Evolutionary conservation across 2,329 filamentous ascomycete species (phyloP), one percentile per base, ranked within the genome.

Genomic region (Mycosphaerella arachidis): DNA sequence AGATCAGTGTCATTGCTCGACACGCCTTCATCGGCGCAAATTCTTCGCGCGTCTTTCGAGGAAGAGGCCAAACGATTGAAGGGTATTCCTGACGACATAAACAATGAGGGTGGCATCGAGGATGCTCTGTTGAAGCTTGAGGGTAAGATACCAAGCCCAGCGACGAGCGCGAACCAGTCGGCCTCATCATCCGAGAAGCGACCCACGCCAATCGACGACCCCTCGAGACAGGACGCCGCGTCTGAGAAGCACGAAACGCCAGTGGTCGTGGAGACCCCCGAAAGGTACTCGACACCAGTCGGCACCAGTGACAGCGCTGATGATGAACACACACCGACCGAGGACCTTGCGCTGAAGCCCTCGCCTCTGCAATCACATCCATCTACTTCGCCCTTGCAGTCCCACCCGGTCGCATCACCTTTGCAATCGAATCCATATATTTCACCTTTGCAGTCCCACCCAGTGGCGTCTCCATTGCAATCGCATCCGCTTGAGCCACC

Each of bases 121-220:
- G 92, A 92, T n/a, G 91, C 94, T 0, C 75, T 99, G 54, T 77
- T 92, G 67, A 99, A 97, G 70, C 81, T 99, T 0, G 94, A 99
- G 77, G 94, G 94, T 9, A 93, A 68, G 54, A 62, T 62, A 8
- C 58, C 63, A 10, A 70, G 61, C 48, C 57, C 61, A 10, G 60
- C 63, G 9, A 56, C 40, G 18, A 65, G 62, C 54, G 59, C 43
- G 5, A 52, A 52, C 29, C 12, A 20, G 4, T 52, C 50, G 10
- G 30, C 24, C 18, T 29, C 50, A 9, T 52, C 30, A 16, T 52
- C 30, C 6, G 27, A 52, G 12, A 52, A 52, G n/a, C 27, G 50
- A 6, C 50, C 50, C 6, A 31, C 50, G 8, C 50, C 50, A 10
- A 13, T 12, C 16, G 29, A 52, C 8, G 13, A 52, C 16, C 9